Evolutionary conservation across 2,329 filamentous ascomycete genomes (phyloP), one percentile per base, ranked within the genome.

Genomic region (Huntiella savannae): DNA sequence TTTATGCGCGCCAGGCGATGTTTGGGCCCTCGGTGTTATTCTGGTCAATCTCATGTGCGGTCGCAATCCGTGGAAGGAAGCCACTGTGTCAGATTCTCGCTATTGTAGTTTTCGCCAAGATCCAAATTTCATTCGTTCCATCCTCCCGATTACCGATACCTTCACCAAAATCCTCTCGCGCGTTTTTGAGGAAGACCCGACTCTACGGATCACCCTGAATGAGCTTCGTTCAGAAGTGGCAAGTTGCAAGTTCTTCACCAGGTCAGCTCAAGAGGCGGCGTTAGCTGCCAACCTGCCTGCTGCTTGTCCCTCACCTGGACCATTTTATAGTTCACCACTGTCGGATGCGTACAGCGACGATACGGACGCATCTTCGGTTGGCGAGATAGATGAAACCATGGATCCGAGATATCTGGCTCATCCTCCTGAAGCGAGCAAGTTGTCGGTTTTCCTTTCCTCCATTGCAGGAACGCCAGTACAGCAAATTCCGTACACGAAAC

Each of bases 11-110:
- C 83, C 88, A 49, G 98, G 96, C 66, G 91, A 98, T 63, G 78
- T 96, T 55, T 98, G 91, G 91, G 88, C 83, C 57, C 73, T 98
- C n/a, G 91, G 91, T 54, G 88, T 98, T 45, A 94, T 98, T 59
- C 72, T 98, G 51, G 86, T 98, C 56, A 98, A 98, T 68, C 71
- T 98, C 54, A 93, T 86, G 44, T 98, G 91, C 65, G 91, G 91
- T 59, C 85, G 91, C 61, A 98, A 98, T 64, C 91, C 91, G 50
- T 98, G 91, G 91, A 96, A 96, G 67, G 82, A 91, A 60, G 91
- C 91, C 51, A 94, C 86, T 10, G 69, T 77, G 55, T 85, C 94
- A 61, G 91, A 98, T 63, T 85, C 85, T 53, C 96, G 91, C 40
- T 98, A 96, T 72, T 77, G 82, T 57, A 87, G 87, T 46, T 96